Percentiles rank a stretch among this genome's conserved stretches.
Evolutionary conservation across 192 early-diverging fungal species (phyloP).

Genomic region (Mortierella antarctica): DNA sequence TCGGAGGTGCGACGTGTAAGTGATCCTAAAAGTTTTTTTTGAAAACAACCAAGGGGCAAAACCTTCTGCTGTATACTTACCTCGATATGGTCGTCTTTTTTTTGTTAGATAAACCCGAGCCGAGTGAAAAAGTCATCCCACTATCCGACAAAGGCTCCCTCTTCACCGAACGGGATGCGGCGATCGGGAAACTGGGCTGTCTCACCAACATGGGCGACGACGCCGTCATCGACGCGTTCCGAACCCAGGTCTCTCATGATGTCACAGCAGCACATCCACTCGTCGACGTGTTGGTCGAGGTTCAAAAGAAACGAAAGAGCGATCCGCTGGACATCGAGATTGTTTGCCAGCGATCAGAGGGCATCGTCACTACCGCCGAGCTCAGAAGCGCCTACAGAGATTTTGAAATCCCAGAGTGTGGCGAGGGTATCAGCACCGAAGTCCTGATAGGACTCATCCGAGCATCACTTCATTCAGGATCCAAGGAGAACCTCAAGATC

Average conservation of each 20-base stretch:
- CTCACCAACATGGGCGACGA: conserved; percentile 57
- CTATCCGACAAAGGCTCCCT: conserved; percentile 10
- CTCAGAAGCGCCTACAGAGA: conserved; percentile 56
- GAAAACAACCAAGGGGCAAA: too few relatives aligned
- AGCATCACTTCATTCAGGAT: conserved; percentile 42
- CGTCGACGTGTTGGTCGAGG: conserved; percentile 59
- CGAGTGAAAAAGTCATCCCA: background rate
- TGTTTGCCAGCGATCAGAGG: conserved; percentile 62
- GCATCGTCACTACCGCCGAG: conserved; percentile 58
- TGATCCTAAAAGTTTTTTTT: background rate
- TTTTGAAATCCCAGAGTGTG: conserved; percentile 52
- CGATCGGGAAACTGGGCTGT: conserved; percentile 20
- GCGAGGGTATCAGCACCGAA: conserved; percentile 45
- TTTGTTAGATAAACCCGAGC: conserved; percentile 16
- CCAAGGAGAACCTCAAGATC: conserved; percentile 39
- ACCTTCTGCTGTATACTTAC: background rate
- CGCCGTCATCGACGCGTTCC: conserved; percentile 65
- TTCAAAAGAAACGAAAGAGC: conserved; percentile 50
- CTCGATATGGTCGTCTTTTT: background rate
- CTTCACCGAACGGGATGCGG: background rate
- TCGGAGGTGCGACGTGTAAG: conserved; percentile 14
- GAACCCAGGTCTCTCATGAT: conserved; percentile 58
- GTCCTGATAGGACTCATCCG: conserved; percentile 44
- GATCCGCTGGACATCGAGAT: conserved; percentile 57
- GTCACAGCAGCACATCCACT: conserved; percentile 25